phyloP scores from a whole-genome alignment of 306 rosid genomes.

The Coriaria nepalensis region DNA sequence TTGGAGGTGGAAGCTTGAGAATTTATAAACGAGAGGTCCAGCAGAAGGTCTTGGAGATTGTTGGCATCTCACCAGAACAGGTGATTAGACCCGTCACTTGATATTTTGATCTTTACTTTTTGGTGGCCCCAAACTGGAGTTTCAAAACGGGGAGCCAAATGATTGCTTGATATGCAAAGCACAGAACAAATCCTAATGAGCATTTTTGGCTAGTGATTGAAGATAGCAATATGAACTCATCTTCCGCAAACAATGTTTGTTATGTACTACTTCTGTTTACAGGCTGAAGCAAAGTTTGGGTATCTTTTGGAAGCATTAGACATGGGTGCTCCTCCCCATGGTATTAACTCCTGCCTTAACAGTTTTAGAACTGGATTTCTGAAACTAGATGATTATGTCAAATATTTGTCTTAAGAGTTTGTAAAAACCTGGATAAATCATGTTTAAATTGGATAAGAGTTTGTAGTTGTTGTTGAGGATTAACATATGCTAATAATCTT shows the following conservation, averaged over 20 bases:
- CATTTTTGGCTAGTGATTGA: too few species aligned
- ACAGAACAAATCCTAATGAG: too few species aligned
- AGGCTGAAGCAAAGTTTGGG: conserved; percentile 95
- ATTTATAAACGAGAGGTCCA: conserved; percentile 76
- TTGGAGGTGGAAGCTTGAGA: conserved; percentile 98
- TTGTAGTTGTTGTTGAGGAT: too few species aligned
- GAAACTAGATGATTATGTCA: neutral
- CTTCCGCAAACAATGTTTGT: conserved; percentile 12
- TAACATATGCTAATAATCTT: too few species aligned
- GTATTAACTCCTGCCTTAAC: conserved; percentile 25
- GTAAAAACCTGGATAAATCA: too few species aligned
- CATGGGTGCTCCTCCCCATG: conserved; percentile 99
- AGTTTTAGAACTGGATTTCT: neutral
- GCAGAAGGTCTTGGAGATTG: conserved; percentile 72
- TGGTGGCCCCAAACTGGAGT: neutral
- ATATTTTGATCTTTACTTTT: conserved; percentile 8
- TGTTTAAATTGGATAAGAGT: too few species aligned
- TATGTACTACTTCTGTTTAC: conserved; percentile 16
- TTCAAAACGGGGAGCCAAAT: too few species aligned
- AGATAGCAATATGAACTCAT: neutral
- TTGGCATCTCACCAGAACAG: conserved; percentile 89
- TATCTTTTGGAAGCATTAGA: conserved; percentile 92
- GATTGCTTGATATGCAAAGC: too few species aligned
- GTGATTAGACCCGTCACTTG: conserved; percentile 23
- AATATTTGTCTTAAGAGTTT: neutral